These are phyloP conservation scores for Peronosclerospora sorghi DNA, from an alignment of 352 stramenopile species.

Conservation along the genomic window DNA sequence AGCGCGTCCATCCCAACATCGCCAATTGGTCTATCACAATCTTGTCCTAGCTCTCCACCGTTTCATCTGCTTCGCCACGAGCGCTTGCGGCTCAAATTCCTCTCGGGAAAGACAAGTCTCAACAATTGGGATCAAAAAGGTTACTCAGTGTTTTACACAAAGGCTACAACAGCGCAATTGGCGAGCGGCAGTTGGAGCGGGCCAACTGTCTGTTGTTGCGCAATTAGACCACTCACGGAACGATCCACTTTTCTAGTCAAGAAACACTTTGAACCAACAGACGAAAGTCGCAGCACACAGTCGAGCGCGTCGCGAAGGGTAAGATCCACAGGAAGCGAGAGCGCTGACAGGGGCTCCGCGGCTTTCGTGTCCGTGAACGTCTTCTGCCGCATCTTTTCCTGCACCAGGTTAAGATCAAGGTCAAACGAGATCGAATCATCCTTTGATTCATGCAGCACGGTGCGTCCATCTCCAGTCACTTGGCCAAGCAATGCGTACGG, in stretches of 20 bases:
- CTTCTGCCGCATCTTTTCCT: slow-evolving; percentile 99
- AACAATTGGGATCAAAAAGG: too few relatives aligned
- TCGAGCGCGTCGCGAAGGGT: slow-evolving; percentile 88
- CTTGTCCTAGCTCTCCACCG: too few relatives aligned
- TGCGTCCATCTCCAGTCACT: slow-evolving; percentile 91
- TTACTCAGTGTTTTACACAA: too few relatives aligned
- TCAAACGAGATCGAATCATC: slow-evolving; percentile 93
- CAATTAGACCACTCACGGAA: slow-evolving; percentile 95
- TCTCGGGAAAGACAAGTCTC: too few relatives aligned
- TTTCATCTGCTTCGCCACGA: too few relatives aligned
- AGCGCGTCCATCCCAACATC: too few relatives aligned
- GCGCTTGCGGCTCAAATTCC: too few relatives aligned
- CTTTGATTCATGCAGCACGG: slow-evolving; percentile 94
- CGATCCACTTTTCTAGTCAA: slow-evolving; percentile 96
- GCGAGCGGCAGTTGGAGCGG: slow-evolving; percentile 94
- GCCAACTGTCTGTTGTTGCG: slow-evolving; percentile 98
- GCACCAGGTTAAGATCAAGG: slow-evolving; percentile 94
- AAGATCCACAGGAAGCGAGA: slow-evolving; percentile 81
- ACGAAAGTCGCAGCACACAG: slow-evolving; percentile 91
- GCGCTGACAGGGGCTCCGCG: slow-evolving; percentile 31
- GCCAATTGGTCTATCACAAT: too few relatives aligned
- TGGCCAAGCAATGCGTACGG: slow-evolving; percentile 92
- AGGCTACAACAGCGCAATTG: slow-evolving; percentile 96
- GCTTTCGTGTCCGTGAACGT: slow-evolving; percentile 90
- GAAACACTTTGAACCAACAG: slow-evolving; percentile 97